Base-by-base conservation (phyloP, 2,329 filamentous ascomycete genomes). In the Hypomyces rosellus region DNA sequence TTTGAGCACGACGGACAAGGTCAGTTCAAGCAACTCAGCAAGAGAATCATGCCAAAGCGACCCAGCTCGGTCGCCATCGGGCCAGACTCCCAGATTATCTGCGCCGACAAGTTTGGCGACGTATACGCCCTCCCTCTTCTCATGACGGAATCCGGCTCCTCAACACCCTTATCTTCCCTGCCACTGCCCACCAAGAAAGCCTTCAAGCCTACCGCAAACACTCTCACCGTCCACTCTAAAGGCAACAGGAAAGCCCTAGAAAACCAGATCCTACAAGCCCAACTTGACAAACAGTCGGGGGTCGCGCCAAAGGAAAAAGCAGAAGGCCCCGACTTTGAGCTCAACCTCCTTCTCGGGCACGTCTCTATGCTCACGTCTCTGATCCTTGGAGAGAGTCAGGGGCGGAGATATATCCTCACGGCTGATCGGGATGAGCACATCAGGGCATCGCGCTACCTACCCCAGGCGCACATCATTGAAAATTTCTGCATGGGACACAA, bases 31-130 rank as follows among this genome's bases (percentile, higher is more conserved):
- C 77, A 89, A 62, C 64, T 89, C 51, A 95, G 86, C 66, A 77
- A 84, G 66, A 82, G 89, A 67, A 72, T 71, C 52, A 95, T 97
- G 87, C 89, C 90, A 37, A 97, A 96, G 72, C 84, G 90, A 34
- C 89, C 91, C 12, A 92, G 85, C 63, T 83, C 87, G 34, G 74
- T 97, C 51, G 72, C 78, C 46, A 69, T 96, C 47, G 82, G 86
- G 7, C 73, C 80, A 37, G 85, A 91, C 63, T 75, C 77, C 40
- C 87, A 83, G 8, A 88, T 99, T 55, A 70, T 97, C 51, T 84
- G 82, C 54, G 92, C 84, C 47, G 93, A 99, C 74, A 99, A 99
- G 68, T 97, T 97, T 63, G 93, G 93, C 57, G 93, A 99, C 66
- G 92, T 96, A 54, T 97, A 96, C 69, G 81, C 88, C 11, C 70